Base-by-base conservation (phyloP, 1,284 basidiomycete genomes). In the Marasmius tenuissimus region DNA sequence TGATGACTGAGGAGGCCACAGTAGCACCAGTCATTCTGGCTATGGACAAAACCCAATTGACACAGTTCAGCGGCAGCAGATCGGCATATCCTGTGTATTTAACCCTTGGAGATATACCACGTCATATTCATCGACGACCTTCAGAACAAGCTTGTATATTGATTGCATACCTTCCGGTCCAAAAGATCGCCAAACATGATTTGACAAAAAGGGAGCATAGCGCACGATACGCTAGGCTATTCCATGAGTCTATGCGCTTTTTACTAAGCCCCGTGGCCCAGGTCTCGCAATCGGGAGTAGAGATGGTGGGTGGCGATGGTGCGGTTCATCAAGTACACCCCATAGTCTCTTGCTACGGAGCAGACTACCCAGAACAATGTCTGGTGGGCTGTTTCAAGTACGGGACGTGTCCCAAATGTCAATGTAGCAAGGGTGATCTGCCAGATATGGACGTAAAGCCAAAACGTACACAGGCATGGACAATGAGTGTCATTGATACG, bases 31-130 rank as follows among this genome's bases (percentile, higher is more conserved):
- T 71, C 12, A 58, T 58, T 18, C 35, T 58, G 42, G 47, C 57
- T 10, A 70, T 11, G n/a, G n/a, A n/a, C n/a, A n/a, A n/a, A n/a
- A n/a, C n/a, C n/a, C n/a, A n/a, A n/a, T n/a, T n/a, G n/a, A 66
- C 66, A 1, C 47, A 62, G 11, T 68, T 70, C 57, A 22, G 18
- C 14, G 64, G 70, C n/a, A 60, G 61, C 37, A 66, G 65, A 14
- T 49, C 51, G 4, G 69, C 68, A 0, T 71, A 69, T 40, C 71
- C 68, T 0, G 67, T 72, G 1, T 70, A 71, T 42, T 51, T 73
- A 11, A 70, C 69, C 3, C 57, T 73, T 39, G 71, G 68, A 0
- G 71, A 72, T 58, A 64, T 73, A 1, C 63, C 68, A 1, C 65
- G 64, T 37, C 50, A 56, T n/a, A 56, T 69, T 12, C 66, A 61